phyloP scores from a whole-genome alignment of 2,329 filamentous ascomycete species.

The Trichophyton simii region DNA sequence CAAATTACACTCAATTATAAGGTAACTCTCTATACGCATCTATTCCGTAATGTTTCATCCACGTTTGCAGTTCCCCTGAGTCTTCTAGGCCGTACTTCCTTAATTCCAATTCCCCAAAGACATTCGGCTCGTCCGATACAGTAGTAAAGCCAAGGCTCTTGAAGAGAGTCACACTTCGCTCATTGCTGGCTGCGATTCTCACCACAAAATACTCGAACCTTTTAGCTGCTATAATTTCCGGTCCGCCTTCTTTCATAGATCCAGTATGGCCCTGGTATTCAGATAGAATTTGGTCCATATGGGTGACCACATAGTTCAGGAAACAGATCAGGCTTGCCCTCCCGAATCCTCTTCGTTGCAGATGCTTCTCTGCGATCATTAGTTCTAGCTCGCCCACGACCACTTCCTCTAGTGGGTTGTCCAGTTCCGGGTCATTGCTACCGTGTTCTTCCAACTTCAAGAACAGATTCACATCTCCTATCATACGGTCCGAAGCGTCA shows the following conservation, averaged over 20 bases:
- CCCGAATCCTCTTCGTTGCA: slow-evolving; percentile 54
- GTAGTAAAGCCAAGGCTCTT: slow-evolving; percentile 46
- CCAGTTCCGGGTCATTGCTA: slow-evolving; percentile 17
- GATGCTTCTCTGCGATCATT: slow-evolving; percentile 57
- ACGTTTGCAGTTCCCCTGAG: slow-evolving; percentile 16
- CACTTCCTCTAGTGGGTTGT: slow-evolving; percentile 16
- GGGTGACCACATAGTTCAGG: slow-evolving; percentile 51
- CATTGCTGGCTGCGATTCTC: slow-evolving; percentile 49
- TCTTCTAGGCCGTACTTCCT: slow-evolving; percentile 25
- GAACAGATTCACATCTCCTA: slow-evolving; percentile 74
- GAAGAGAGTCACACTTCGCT: slow-evolving; percentile 47
- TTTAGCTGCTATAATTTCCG: slow-evolving; percentile 5
- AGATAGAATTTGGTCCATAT: slow-evolving; percentile 43
- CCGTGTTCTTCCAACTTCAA: slow-evolving; percentile 49
- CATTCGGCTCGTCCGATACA: slow-evolving; percentile 42
- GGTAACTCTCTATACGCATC: slow-evolving; percentile 25
- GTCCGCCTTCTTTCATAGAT: slow-evolving; percentile 13
- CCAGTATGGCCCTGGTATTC: slow-evolving; percentile 37
- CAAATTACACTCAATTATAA: background rate
- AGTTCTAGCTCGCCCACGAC: slow-evolving; percentile 66
- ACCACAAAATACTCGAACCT: slow-evolving; percentile 40
- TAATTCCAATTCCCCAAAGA: slow-evolving; percentile 57
- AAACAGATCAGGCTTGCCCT: slow-evolving; percentile 54
- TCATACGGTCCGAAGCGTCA: slow-evolving; percentile 48
- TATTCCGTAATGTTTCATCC: slow-evolving; percentile 24